Evolutionary conservation across 305 asterid genomes (phyloP).

Genomic region (Withania somnifera): DNA sequence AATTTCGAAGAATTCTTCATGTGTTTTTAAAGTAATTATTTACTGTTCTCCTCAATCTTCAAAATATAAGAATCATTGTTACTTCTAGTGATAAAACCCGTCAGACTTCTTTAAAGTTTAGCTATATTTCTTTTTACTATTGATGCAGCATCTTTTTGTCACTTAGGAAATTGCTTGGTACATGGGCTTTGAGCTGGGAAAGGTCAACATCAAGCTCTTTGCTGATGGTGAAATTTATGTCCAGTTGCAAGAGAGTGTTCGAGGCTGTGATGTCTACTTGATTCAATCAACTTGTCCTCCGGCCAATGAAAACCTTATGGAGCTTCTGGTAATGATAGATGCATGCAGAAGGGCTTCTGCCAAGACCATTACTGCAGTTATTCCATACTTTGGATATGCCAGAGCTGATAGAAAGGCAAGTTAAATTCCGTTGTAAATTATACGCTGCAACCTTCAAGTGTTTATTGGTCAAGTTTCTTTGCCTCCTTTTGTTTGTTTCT

Average conservation of each 20-base stretch:
- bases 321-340: constrained; percentile 81
- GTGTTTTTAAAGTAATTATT: neutral
- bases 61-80: neutral
- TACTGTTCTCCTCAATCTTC: neutral
- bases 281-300: constrained; percentile 86
- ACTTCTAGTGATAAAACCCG: neutral
- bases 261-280: constrained; percentile 81
- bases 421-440: neutral
- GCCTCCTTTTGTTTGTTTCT: neutral
- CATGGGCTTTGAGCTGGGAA: constrained; percentile 79
- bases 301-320: constrained; percentile 88
- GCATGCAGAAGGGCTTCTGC: constrained; percentile 96
- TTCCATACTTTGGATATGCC: constrained; percentile 90
- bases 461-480: neutral
- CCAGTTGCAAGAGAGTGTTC: constrained; percentile 89
- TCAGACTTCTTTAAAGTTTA: neutral
- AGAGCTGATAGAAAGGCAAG: constrained; percentile 85
- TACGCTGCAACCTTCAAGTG: neutral
- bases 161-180: constrained; percentile 77
- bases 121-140: constrained; percentile 1
- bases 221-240: constrained; percentile 94
- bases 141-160: neutral
- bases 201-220: constrained; percentile 52
- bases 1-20: neutral
- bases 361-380: constrained; percentile 72